Conservation (phyloP, 75 land plant species). For the Chamaecyparis obtusa region DNA sequence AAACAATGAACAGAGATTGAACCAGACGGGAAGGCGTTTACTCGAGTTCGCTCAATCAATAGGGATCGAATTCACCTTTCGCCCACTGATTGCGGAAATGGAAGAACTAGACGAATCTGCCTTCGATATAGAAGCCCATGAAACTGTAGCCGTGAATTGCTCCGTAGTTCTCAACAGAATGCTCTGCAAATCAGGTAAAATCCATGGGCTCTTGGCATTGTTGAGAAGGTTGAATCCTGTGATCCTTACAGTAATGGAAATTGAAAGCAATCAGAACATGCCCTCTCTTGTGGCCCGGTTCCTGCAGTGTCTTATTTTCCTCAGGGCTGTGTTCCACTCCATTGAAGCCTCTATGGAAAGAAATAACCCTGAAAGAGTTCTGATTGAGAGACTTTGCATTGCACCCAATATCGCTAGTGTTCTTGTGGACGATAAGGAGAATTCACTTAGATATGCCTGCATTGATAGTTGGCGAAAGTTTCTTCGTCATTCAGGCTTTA, state of each 20-base stretch:
- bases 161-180: constrained; percentile 18
- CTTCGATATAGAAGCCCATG: constrained; percentile 14
- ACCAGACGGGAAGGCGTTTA: constrained; percentile 22
- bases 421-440: constrained; percentile 8
- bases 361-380: constrained; percentile 14
- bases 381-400: constrained; percentile 19
- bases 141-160: constrained; percentile 36
- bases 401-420: constrained; percentile 29
- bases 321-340: constrained; percentile 29
- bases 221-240: constrained; percentile 18
- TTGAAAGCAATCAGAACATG: constrained; percentile 25
- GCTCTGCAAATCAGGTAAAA: constrained; percentile 18
- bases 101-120: constrained; percentile 16
- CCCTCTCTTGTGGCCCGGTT: constrained; percentile 26
- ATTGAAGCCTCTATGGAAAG: constrained; percentile 21
- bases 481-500: constrained; percentile 20
- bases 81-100: constrained; percentile 13
- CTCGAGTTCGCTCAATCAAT: constrained; percentile 22
- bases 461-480: constrained; percentile 23
- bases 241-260: constrained; percentile 29
- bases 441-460: constrained; percentile 13
- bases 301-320: constrained; percentile 32
- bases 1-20: not conserved
- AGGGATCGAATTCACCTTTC: constrained; percentile 22
- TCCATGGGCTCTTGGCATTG: constrained; percentile 17